Conservation (phyloP, 75 land plant genomes). For the Azolla pinnata region DNA sequence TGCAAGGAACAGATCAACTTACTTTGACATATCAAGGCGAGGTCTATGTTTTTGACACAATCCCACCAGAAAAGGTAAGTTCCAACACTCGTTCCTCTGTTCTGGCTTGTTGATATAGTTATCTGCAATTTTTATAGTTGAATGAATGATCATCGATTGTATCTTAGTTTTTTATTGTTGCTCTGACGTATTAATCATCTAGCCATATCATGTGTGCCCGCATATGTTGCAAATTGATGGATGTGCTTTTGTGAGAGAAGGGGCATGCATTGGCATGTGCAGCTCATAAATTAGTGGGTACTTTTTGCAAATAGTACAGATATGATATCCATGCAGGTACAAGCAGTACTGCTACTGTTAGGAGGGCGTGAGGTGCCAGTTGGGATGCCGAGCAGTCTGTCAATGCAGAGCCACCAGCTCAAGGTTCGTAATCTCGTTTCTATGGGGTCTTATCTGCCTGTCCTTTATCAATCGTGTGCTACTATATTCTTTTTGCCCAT, state of each 20-base stretch:
- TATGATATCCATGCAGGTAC: slow-evolving; percentile 81
- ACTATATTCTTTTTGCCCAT: not conserved
- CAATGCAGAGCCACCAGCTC: slow-evolving; percentile 32
- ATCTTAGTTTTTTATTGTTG: not conserved
- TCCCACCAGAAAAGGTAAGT: slow-evolving; percentile 96
- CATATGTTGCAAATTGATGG: no score
- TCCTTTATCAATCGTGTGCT: not conserved
- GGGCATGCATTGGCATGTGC: no score
- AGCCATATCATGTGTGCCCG: no score
- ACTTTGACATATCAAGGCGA: slow-evolving; percentile 83
- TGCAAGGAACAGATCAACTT: slow-evolving; percentile 52
- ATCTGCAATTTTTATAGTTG: not conserved
- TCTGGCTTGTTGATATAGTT: not conserved
- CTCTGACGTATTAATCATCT: not conserved
- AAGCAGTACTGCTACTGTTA: slow-evolving; percentile 69
- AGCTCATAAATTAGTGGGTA: no score
- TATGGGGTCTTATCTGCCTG: not conserved
- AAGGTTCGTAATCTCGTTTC: slow-evolving; percentile 28
- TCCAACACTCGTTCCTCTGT: no score
- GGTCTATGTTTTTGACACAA: slow-evolving; percentile 83
- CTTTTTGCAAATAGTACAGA: no score
- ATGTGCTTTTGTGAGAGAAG: no score
- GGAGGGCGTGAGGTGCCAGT: slow-evolving; percentile 77
- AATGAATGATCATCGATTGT: not conserved
- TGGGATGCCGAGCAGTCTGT: slow-evolving; percentile 35